Base-by-base conservation (phyloP, 305 asterid genomes). In the Petunia hybrid region DNA sequence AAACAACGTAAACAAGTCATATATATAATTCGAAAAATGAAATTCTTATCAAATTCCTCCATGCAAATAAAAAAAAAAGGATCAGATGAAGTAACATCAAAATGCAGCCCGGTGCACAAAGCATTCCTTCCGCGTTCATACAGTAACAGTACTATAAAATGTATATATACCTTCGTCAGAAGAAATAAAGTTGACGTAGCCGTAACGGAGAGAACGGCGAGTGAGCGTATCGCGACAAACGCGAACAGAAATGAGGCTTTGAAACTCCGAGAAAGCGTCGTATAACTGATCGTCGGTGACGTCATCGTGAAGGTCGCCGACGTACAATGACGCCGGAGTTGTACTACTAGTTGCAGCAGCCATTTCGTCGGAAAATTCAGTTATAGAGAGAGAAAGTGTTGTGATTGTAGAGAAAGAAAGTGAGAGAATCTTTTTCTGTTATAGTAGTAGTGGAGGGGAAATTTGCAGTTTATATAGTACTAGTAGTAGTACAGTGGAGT, bases 151-250 rank as follows among this genome's bases (percentile, higher is more conserved):
- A 31, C 31, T 14, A 46, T 46, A 43, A 68, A 66, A 41, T 22
- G 31, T 22, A 22, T 22, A 12, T 14, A 10, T 89, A 95, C 99
- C 99, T 53, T 95, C 99, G 38, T 92, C 86, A 63, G 88, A 92
- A 51, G 94, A 83, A 79, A 81, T 4, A 78, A 90, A 91, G 87
- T 95, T 95, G 81, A 91, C 98, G 84, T 95, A 95, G 80, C 97
- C 99, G 81, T 95, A 95, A 80, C 97, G 86, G 82, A 95, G 95
- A 0, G 99, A 93, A 55, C 95, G 94, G 67, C 91, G 86, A 2
- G 97, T 89, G 63, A 93, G 65, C 64, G 93, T 84, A 56, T 95
- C 97, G 6, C 95, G 94, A 84, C 99, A 95, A 85, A 95, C 89
- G 31, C 97, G 92, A 12, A 93, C 97, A 6, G 98, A 91, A 8